Percentiles rank a stretch among this genome's conserved stretches.
These are phyloP conservation scores for Epichloe coenophiala DNA, from an alignment of 2,329 filamentous ascomycete species.

Conservation along the genomic window DNA sequence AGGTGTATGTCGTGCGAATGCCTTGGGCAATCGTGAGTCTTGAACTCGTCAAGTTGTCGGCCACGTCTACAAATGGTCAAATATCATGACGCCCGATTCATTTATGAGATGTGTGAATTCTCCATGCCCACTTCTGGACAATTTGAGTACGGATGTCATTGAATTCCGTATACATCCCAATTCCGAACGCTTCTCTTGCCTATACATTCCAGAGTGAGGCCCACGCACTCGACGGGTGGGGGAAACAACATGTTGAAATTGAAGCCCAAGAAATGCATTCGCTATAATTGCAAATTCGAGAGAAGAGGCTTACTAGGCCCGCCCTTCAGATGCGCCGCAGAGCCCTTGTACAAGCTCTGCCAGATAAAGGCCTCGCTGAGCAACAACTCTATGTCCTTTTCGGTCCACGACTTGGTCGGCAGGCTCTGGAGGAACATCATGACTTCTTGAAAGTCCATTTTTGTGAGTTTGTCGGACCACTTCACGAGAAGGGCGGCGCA, in stretches of 20 bases:
- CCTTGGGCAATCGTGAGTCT: too few relatives aligned
- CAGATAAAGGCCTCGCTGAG: constrained; percentile 96
- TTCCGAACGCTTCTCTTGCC: not conserved
- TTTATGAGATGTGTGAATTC: too few relatives aligned
- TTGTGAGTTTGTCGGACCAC: constrained; percentile 88
- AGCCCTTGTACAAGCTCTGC: constrained; percentile 94
- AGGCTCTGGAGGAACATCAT: constrained; percentile 99
- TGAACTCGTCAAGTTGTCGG: too few relatives aligned
- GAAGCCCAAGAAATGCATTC: too few relatives aligned
- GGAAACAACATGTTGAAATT: not conserved
- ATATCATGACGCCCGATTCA: too few relatives aligned
- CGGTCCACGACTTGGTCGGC: constrained; percentile 87
- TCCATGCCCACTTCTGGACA: too few relatives aligned
- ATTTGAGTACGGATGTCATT: too few relatives aligned
- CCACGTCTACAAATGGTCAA: too few relatives aligned
- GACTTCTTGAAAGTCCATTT: constrained; percentile 96
- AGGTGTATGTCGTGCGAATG: too few relatives aligned
- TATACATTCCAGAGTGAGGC: not conserved
- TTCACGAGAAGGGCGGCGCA: constrained; percentile 97
- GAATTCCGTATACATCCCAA: not conserved
- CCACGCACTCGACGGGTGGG: too few relatives aligned
- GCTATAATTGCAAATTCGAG: constrained; percentile 24
- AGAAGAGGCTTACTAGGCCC: constrained; percentile 23
- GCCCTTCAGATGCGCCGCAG: constrained; percentile 70
- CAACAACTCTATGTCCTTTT: constrained; percentile 93